These are phyloP conservation scores for Bipolaris zeicola DNA, from an alignment of 2,329 filamentous ascomycete genomes.

Conservation along the genomic window DNA sequence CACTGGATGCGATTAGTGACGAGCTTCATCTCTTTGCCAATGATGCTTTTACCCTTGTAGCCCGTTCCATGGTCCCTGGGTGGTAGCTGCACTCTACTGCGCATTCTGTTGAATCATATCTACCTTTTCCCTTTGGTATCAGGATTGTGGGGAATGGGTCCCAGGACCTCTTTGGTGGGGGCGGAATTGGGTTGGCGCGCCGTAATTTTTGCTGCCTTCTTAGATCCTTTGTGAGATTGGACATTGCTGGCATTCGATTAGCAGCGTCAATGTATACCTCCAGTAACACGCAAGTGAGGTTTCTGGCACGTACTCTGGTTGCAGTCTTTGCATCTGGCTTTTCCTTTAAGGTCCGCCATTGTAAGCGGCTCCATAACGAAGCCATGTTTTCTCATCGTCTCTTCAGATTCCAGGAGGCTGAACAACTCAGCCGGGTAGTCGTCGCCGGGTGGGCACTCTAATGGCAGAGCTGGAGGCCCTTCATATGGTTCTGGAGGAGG, in stretches of 20 bases:
- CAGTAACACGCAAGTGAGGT: no score
- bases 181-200: neutral
- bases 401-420: constrained; percentile 5
- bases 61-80: neutral
- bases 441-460: neutral
- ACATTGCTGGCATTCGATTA: constrained; percentile 1
- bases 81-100: neutral
- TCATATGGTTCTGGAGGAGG: constrained; percentile 1
- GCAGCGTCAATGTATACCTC: neutral
- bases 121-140: neutral
- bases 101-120: neutral
- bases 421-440: neutral
- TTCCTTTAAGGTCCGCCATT: constrained; percentile 14
- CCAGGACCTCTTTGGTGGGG: neutral
- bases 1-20: constrained; percentile 6
- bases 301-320: constrained; percentile 15
- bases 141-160: neutral
- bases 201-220: neutral
- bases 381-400: constrained; percentile 14
- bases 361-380: constrained; percentile 13
- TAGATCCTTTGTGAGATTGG: constrained; percentile 2
- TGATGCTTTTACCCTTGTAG: neutral
- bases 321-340: constrained; percentile 19
- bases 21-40: no score
- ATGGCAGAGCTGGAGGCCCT: neutral